Conservation (phyloP, 768 basidiomycete species). For the Lentinula sp. region DNA sequence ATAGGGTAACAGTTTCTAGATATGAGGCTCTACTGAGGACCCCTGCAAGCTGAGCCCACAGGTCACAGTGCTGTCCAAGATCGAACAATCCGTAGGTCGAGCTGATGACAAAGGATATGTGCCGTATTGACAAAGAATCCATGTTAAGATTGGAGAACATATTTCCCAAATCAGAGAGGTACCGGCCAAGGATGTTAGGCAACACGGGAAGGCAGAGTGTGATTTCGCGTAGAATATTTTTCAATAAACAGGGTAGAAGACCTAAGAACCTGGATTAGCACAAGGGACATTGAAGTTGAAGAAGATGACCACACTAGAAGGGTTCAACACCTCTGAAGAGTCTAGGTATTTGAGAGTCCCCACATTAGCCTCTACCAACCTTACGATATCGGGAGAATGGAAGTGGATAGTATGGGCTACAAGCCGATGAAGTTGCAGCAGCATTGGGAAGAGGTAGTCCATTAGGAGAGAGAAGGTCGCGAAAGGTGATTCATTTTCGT, state of each 20-base stretch:
- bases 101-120: background rate
- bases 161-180: background rate
- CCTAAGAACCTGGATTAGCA: background rate
- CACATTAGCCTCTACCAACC: background rate
- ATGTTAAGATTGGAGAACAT: background rate
- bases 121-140: background rate
- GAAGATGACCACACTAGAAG: background rate
- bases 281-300: too few relatives aligned
- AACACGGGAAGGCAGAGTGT: background rate
- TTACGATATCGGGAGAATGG: background rate
- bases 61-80: background rate
- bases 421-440: background rate
- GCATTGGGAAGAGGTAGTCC: background rate
- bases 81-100: background rate
- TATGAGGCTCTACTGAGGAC: background rate
- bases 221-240: background rate
- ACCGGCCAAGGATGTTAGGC: background rate
- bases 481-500: background rate
- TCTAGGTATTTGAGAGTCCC: background rate
- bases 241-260: background rate
- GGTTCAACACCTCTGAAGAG: background rate
- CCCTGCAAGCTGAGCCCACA: background rate
- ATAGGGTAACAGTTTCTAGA: background rate
- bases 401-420: background rate
- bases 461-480: background rate